phyloP scores from a whole-genome alignment of 805 yeast genomes.

The Sungouiella blattae region DNA sequence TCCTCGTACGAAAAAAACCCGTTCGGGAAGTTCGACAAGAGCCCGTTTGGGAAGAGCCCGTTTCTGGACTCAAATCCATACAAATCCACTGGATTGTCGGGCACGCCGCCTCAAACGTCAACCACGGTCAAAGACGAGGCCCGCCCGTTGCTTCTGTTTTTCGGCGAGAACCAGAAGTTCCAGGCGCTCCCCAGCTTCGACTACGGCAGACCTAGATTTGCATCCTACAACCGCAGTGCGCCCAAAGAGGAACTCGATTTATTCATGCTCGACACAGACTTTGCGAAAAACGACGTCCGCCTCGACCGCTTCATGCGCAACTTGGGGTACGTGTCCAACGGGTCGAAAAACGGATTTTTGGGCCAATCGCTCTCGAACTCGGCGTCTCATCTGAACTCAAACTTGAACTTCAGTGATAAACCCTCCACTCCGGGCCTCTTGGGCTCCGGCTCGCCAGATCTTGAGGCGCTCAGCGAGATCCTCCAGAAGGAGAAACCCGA shows the following conservation, averaged over 20 bases:
- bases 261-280: conserved; percentile 15
- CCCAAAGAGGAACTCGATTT: conserved; percentile 11
- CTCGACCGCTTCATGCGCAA: conserved; percentile 13
- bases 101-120: too few relatives aligned
- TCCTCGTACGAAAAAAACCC: too few relatives aligned
- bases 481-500: too few relatives aligned
- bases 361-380: not conserved
- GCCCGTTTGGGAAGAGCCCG: not conserved
- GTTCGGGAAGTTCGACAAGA: not conserved
- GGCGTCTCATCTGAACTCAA: too few relatives aligned
- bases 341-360: not conserved
- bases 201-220: conserved; percentile 1
- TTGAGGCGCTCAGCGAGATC: too few relatives aligned
- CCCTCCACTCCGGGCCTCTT: too few relatives aligned
- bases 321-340: conserved; percentile 10
- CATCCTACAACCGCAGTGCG: conserved; percentile 1
- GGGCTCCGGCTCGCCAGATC: too few relatives aligned
- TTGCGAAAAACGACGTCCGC: conserved; percentile 9
- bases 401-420: too few relatives aligned
- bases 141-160: not conserved
- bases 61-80: too few relatives aligned
- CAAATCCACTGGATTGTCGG: not conserved
- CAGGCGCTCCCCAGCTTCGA: conserved; percentile 3
- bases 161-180: too few relatives aligned
- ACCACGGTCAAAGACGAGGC: not conserved